Base-by-base conservation (phyloP, 2,329 filamentous ascomycete genomes). In the Ophiostoma tasmaniense region DNA sequence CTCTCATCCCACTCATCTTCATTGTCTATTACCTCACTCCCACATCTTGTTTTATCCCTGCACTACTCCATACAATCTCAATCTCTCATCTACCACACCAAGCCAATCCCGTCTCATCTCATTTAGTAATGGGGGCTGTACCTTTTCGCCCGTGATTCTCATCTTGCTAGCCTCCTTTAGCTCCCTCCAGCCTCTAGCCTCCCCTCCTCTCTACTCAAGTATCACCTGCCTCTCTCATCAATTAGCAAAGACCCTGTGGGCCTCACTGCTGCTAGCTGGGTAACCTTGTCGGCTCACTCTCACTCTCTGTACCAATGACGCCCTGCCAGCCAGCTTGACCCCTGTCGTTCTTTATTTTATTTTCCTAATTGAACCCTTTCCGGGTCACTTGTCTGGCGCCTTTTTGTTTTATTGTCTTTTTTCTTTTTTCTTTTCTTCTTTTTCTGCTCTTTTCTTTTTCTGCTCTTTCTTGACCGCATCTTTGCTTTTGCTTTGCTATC, bases 301-400 rank as follows among this genome's bases (percentile, higher is more conserved):
- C 14, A n/a, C n/a, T 20, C 13, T 45, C 14, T n/a, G 45, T 22
- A 20, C 45, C 22, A 25, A 30, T 30, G 55, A 61, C 25, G 22
- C 25, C 14, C 22, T 5, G 55, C 13, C 30, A 25, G 11, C 52
- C 20, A 22, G 22, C 13, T 59, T 28, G 55, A 22, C 55, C 52
- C 55, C 55, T 61, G 55, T 33, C 55, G 25, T 61, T 61, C 55
- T 61, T 61, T 39, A 64, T 64, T 64, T 64, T 39, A 64, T 64
- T 61, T 64, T 37, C 20, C 30, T 62, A 45, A 45, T 14, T 61
- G 55, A 30, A 61, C 55, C 25, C 14, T 61, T 61, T 30, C 55
- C 14, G 55, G 11, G 55, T 30, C 55, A 30, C 25, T 55, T 55
- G 50, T 22, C 50, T 55, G 50, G 50, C 50, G 50, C 25, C 22